Percentiles rank a stretch among this genome's conserved stretches.
phyloP scores from a whole-genome alignment of 768 basidiomycete genomes.

The Calvatia gigantea region DNA sequence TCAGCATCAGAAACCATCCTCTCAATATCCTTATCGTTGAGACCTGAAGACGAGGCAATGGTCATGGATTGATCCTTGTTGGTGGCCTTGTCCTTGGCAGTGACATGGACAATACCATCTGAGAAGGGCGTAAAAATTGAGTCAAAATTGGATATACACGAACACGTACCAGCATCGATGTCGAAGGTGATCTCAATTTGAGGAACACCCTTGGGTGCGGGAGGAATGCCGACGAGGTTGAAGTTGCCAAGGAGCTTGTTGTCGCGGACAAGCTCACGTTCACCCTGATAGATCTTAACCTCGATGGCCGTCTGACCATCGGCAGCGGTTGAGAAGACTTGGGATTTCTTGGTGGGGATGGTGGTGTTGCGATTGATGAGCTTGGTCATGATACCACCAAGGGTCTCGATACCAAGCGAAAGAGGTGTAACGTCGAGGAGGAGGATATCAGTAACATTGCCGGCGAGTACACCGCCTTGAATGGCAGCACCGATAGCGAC shows the following conservation, averaged over 20 bases:
- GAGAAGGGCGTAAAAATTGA: conserved; percentile 9
- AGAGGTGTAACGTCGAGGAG: conserved; percentile 95
- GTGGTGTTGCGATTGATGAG: conserved; percentile 98
- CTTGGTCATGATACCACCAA: conserved; percentile 99
- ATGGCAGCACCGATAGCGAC: conserved; percentile 98
- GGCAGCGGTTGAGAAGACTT: conserved; percentile 97
- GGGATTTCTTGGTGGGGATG: conserved; percentile 99
- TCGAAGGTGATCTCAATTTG: conserved; percentile 92
- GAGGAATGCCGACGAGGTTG: conserved; percentile 97
- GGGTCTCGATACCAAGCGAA: conserved; percentile 95
- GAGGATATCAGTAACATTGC: conserved; percentile 93
- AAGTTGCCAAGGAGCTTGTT: conserved; percentile 99
- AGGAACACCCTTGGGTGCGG: conserved; percentile 77
- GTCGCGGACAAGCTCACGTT: conserved; percentile 97
- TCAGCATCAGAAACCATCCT: conserved; percentile 95
- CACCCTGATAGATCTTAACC: conserved; percentile 99
- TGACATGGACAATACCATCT: conserved; percentile 97
- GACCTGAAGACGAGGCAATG: conserved; percentile 94
- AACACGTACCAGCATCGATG: conserved; percentile 81
- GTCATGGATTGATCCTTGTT: conserved; percentile 94
- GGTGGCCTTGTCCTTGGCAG: conserved; percentile 92
- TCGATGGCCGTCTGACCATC: conserved; percentile 99
- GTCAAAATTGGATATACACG: not conserved
- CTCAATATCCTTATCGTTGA: conserved; percentile 95
- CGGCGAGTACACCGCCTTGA: conserved; percentile 96